A percentile compares a stretch with the other conserved stretches of the same genome.
Conservation (phyloP, 2,329 filamentous ascomycete species). For the Coniella vitis region DNA sequence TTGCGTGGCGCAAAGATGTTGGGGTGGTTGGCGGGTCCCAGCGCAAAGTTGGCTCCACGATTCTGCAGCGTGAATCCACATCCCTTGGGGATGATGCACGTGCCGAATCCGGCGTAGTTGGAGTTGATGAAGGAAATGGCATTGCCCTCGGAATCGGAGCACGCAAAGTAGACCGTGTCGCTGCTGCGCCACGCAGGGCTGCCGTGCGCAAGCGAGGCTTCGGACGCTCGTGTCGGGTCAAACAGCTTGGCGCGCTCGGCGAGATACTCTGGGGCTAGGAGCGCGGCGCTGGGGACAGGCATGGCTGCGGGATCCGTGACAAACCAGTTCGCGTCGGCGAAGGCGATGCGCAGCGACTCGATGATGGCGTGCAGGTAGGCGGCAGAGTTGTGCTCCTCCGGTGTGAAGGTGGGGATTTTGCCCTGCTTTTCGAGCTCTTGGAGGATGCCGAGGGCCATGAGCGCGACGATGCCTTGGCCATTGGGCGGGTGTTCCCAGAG, state of each 20-base stretch:
- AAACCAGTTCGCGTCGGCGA: constrained; percentile 86
- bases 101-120: constrained; percentile 87
- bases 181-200: constrained; percentile 75
- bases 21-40: constrained; percentile 59
- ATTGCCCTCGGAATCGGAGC: constrained; percentile 76
- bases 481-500: constrained; percentile 97
- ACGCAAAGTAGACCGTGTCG: constrained; percentile 92
- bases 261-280: constrained; percentile 71
- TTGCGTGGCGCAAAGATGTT: constrained; percentile 77
- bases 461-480: constrained; percentile 87
- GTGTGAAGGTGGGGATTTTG: constrained; percentile 63
- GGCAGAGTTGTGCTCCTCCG: constrained; percentile 72
- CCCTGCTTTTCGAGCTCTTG: constrained; percentile 73
- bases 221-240: constrained; percentile 52
- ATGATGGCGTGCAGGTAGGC: constrained; percentile 81
- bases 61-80: constrained; percentile 95
- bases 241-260: constrained; percentile 59
- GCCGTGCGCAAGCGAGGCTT: constrained; percentile 62
- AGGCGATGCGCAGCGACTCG: constrained; percentile 81
- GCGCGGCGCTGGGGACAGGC: constrained; percentile 60
- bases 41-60: constrained; percentile 78
- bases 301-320: constrained; percentile 73
- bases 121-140: constrained; percentile 96
- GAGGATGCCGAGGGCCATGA: constrained; percentile 90
- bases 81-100: constrained; percentile 72